Percentiles rank a stretch among this genome's conserved stretches.
These are phyloP conservation scores for Stagonosporopsis vannaccii DNA, from an alignment of 2,329 filamentous ascomycete genomes.

Conservation along the genomic window DNA sequence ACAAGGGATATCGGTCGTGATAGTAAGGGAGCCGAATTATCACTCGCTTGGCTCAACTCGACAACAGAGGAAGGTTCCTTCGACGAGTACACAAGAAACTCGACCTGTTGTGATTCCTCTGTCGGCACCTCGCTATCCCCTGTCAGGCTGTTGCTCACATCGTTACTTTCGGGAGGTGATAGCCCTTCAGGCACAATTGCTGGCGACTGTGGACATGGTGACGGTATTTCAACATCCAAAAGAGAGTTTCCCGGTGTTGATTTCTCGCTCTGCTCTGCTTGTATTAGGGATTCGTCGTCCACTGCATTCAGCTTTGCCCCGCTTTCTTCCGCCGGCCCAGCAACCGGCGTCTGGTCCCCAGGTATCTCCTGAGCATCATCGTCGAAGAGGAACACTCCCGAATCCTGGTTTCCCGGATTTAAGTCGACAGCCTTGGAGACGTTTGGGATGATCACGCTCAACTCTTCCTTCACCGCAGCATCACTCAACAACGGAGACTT, in stretches of 20 bases:
- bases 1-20: background rate
- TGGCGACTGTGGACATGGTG: background rate
- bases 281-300: background rate
- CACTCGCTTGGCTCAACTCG: background rate
- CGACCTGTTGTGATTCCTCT: background rate
- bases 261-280: background rate
- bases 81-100: background rate
- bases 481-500: conserved; percentile 15
- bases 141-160: background rate
- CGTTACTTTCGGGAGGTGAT: background rate
- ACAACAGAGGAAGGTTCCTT: background rate
- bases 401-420: conserved; percentile 25
- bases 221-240: conserved; percentile 1
- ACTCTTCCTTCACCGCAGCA: conserved; percentile 5
- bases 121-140: background rate
- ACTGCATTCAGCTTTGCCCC: background rate
- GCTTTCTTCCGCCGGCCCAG: background rate
- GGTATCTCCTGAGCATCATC: conserved; percentile 19
- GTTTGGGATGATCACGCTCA: background rate
- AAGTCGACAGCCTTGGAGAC: conserved; percentile 19
- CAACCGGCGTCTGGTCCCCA: conserved; percentile 5
- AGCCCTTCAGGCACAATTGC: conserved; percentile 4
- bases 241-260: background rate
- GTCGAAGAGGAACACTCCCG: conserved; percentile 29
- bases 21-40: background rate